Conservation (phyloP, 441 rosid genomes). For the Gossypium trilobum region DNA sequence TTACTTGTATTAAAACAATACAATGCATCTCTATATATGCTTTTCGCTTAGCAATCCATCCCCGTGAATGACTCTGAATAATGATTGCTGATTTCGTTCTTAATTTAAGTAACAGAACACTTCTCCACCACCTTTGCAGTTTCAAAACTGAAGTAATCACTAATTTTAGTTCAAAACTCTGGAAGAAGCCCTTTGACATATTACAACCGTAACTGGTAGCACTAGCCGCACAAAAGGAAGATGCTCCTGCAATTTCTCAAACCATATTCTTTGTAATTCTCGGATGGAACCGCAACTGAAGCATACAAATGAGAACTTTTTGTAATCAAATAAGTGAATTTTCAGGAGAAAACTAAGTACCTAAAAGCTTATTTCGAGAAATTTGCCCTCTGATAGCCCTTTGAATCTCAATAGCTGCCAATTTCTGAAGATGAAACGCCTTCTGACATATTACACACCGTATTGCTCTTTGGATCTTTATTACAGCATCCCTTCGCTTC, state of each 20-base stretch:
- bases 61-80: slow-evolving; percentile 55
- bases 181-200: slow-evolving; percentile 20
- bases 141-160: slow-evolving; percentile 30
- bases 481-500: slow-evolving; percentile 35
- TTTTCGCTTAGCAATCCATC: slow-evolving; percentile 45
- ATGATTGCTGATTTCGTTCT: slow-evolving; percentile 41
- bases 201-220: slow-evolving; percentile 10
- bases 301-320: background rate
- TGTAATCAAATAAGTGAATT: background rate
- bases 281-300: background rate
- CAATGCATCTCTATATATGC: slow-evolving; percentile 32
- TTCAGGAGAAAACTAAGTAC: slow-evolving; percentile 29
- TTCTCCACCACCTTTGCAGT: slow-evolving; percentile 89
- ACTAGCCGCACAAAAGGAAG: slow-evolving; percentile 21
- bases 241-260: slow-evolving; percentile 37
- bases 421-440: slow-evolving; percentile 26
- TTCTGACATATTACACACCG: slow-evolving; percentile 33
- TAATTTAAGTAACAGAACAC: slow-evolving; percentile 30
- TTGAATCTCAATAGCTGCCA: slow-evolving; percentile 58
- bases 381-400: slow-evolving; percentile 43
- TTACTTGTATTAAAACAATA: slow-evolving; percentile 16
- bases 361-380: slow-evolving; percentile 50
- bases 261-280: background rate
- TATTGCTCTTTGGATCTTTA: slow-evolving; percentile 49
- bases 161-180: slow-evolving; percentile 25